Base-by-base conservation (phyloP, 169 alveolate species). In the Cryptosporidium sp. region DNA sequence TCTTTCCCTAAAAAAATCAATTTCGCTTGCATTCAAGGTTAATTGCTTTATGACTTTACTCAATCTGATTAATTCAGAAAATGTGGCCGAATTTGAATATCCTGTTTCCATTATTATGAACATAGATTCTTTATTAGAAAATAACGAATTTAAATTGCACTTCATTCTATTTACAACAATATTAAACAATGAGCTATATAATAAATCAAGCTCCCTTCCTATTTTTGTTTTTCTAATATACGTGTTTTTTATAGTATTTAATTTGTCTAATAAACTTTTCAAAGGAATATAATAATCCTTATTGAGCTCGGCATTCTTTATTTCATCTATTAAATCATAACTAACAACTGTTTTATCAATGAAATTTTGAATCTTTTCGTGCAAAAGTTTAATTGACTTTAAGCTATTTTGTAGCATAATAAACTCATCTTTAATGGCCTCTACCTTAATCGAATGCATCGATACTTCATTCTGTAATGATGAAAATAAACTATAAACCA, bases 391-490 rank as follows among this genome's bases (percentile, higher is more conserved):
- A 18, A 62, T 23, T 45, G 45, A n/a, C 5, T 33, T 42, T 16
- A 61, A 29, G 7, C 52, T 39, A 18, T 42, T 65, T 51, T 80
- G 65, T 62, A 80, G 45, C 26, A 18, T 6, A 4, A 29, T 65
- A 37, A 80, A 80, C 26, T 42, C 33, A 29, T 62, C 56, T n/a
- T 80, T 80, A 23, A 80, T 26, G 4, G 69, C 73, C 14, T 80
- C 89, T 4, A 80, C 51, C 26, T 80, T 62, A 45, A 62, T 37
- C 7, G 68, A 42, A 42, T 31, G 35, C 0, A n/a, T 37, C 23
- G 89, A 80, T 1, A 80, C 65, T 37, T 62, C 39, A n/a, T 33
- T 31, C 3, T 62, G 45, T 39, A 80, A 39, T 44, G 26, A 8
- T 61, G 21, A 80, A 44, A 62, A 48, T 1, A 67, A 80, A 14